Evolutionary conservation across 257 asterid genomes (phyloP).

Genomic region (Solanum ossicruentum): DNA sequence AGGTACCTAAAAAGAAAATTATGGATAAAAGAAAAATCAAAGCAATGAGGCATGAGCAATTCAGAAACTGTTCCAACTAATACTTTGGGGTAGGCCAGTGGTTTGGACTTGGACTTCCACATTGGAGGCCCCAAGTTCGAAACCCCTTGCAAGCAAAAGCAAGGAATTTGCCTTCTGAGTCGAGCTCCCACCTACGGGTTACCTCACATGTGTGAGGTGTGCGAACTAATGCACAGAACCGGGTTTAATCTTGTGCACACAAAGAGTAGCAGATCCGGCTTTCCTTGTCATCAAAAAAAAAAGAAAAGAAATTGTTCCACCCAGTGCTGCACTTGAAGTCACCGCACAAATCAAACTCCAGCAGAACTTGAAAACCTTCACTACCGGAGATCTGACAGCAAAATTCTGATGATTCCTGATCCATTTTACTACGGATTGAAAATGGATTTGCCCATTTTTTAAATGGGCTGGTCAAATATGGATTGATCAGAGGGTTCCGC

Average conservation of each 20-base stretch:
- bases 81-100: too few relatives aligned
- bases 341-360: neutral
- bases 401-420: neutral
- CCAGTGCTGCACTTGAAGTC: neutral
- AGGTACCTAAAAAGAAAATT: neutral
- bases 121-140: too few relatives aligned
- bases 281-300: too few relatives aligned
- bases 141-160: too few relatives aligned
- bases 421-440: neutral
- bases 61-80: neutral
- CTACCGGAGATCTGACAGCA: neutral
- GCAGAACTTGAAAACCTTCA: neutral
- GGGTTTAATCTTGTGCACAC: too few relatives aligned
- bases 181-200: too few relatives aligned
- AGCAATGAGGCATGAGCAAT: neutral
- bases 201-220: too few relatives aligned
- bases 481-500: neutral
- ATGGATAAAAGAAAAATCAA: neutral
- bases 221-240: too few relatives aligned
- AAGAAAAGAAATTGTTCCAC: neutral
- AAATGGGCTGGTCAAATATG: neutral
- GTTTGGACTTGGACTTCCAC: too few relatives aligned
- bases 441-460: neutral
- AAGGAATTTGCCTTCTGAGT: too few relatives aligned
- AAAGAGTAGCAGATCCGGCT: too few relatives aligned